Evolutionary conservation across 2,329 filamentous ascomycete species (phyloP).

Genomic region (Verticillium alfalfae): DNA sequence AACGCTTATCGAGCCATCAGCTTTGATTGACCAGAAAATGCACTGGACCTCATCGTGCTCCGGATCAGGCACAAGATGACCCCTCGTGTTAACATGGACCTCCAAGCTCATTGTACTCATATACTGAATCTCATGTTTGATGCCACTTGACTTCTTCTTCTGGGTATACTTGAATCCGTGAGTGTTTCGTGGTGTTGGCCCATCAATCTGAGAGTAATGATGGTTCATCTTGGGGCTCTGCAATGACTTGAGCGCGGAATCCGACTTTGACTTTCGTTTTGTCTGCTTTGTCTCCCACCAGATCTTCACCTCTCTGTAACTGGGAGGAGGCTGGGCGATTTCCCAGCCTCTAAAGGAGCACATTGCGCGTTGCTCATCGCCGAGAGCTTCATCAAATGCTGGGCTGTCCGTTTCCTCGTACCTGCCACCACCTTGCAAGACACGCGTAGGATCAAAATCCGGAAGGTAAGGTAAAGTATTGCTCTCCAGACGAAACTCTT

Average conservation of each 20-base stretch:
- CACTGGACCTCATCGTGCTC: conserved; percentile 84
- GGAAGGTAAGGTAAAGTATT: conserved; percentile 75
- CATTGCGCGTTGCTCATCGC: conserved; percentile 13
- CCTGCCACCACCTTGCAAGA: conserved; percentile 49
- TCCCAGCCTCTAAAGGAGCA: conserved; percentile 73
- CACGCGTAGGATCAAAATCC: conserved; percentile 62
- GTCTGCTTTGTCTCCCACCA: conserved; percentile 50
- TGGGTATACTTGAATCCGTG: conserved; percentile 85
- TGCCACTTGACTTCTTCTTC: conserved; percentile 65
- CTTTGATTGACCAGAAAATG: conserved; percentile 85
- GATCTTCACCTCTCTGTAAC: conserved; percentile 57
- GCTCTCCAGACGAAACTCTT: conserved; percentile 74
- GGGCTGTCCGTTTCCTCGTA: conserved; percentile 36
- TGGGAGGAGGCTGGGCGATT: conserved; percentile 65
- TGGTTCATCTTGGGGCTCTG: conserved; percentile 16
- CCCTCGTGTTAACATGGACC: conserved; percentile 83
- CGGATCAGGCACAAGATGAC: conserved; percentile 76
- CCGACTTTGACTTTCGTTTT: conserved; percentile 9
- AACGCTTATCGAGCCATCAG: conserved; percentile 57
- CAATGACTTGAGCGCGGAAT: not conserved
- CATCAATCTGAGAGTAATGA: conserved; percentile 78
- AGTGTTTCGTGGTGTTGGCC: conserved; percentile 75
- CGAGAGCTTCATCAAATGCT: conserved; percentile 48
- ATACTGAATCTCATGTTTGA: conserved; percentile 81
- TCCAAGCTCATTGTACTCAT: conserved; percentile 98